Evolutionary conservation across 2,329 filamentous ascomycete genomes (phyloP), one percentile per base, ranked within the genome.

Genomic region (Penicillium sp.): DNA sequence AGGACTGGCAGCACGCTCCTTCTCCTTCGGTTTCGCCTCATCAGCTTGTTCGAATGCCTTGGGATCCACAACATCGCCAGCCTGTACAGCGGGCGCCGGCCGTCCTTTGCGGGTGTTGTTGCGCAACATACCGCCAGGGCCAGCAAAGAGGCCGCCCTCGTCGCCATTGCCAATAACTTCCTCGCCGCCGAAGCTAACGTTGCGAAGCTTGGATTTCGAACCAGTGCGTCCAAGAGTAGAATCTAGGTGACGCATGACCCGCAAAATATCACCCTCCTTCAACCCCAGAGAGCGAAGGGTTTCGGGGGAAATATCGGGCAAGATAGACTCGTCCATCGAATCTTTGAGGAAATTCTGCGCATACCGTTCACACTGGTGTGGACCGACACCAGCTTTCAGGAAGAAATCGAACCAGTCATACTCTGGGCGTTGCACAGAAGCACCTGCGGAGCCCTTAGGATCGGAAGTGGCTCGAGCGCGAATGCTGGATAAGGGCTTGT

Each of bases 401-500:
- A 99, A 99, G 78, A 99, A 97, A 70, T 97, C 92, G 68, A 99
- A 99, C 94, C 94, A 99, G 72, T 99, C 94, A 71, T 97, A 96
- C 44, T 94, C 88, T 9, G 68, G 67, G 40, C 65, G 67, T 50
- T 76, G 76, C 58, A 72, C 69, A 53, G 71, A 67, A 47, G 69
- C 71, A 51, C 73, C 76, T 23, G 75, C 66, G n/a, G 60, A 55
- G 21, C 61, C 52, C 23, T 80, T 76, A 55, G 61, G 59, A 9
- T 71, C 68, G 39, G 65, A 60, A 39, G 67, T 69, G 37, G 62
- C 67, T 46, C 65, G 69, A 55, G 59, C 59, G 57, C 62, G 83
- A 67, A 97, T 88, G 64, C 94, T 91, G 5, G 91, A 92, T 44
- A 97, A 78, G 11, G 93, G 93, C 75, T 96, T 97, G 67, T 97